These are phyloP conservation scores for Zarea fungicola DNA, from an alignment of 2,329 filamentous ascomycete genomes.

Conservation along the genomic window DNA sequence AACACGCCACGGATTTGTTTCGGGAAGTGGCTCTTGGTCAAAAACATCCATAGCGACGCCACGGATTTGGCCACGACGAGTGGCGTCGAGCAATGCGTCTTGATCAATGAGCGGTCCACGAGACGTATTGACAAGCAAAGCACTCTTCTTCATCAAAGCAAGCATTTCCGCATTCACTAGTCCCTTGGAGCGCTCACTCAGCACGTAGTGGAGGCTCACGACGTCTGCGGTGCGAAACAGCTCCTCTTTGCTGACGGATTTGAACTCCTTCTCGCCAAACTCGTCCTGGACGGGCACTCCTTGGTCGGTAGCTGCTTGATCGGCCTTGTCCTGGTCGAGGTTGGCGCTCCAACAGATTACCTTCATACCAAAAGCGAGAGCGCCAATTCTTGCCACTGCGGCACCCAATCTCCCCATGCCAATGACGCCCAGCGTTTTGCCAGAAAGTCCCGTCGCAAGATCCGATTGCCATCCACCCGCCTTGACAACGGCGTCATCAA, in stretches of 20 bases:
- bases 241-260: constrained; percentile 55
- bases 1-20: constrained; percentile 61
- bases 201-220: constrained; percentile 62
- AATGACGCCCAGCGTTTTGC: constrained; percentile 55
- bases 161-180: constrained; percentile 55
- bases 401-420: constrained; percentile 60
- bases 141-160: constrained; percentile 52
- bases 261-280: constrained; percentile 49
- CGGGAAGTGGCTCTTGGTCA: constrained; percentile 62
- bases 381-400: constrained; percentile 52
- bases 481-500: constrained; percentile 55
- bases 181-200: constrained; percentile 57
- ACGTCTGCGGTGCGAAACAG: constrained; percentile 59
- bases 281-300: constrained; percentile 51
- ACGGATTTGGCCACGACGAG: constrained; percentile 54
- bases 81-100: constrained; percentile 51
- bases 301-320: constrained; percentile 45
- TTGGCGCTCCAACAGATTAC: constrained; percentile 61
- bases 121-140: constrained; percentile 67
- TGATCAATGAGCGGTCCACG: constrained; percentile 66
- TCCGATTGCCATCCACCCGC: constrained; percentile 53
- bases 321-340: constrained; percentile 57
- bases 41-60: constrained; percentile 72
- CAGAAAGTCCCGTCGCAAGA: constrained; percentile 50
- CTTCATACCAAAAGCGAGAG: constrained; percentile 59